A percentile compares a stretch with the other conserved stretches of the same genome.
Conservation (phyloP, 2,329 filamentous ascomycete species). For the Colletotrichum theobromicola region DNA sequence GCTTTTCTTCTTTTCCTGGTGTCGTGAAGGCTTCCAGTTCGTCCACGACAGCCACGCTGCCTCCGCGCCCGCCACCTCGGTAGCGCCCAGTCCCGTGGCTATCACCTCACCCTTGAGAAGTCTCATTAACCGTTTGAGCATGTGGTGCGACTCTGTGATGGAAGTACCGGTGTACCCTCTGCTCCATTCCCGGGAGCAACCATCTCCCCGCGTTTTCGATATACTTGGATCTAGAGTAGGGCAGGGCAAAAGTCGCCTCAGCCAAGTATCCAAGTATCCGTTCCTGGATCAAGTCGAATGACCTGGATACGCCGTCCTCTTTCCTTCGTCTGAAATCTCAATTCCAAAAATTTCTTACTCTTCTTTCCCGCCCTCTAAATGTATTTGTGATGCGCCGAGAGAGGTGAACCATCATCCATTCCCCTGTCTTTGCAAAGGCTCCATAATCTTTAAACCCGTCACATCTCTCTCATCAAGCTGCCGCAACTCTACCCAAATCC, state of each 20-base stretch:
- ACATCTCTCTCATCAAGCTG: not conserved
- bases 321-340: not conserved
- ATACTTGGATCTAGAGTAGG: not conserved
- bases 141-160: not conserved
- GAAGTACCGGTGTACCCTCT: not conserved
- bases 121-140: not conserved
- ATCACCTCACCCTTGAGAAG: not conserved
- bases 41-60: slow-evolving; percentile 1
- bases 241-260: slow-evolving; percentile 7
- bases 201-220: not conserved
- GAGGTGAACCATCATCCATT: not conserved
- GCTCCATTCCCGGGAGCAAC: not conserved
- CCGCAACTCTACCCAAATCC: not conserved
- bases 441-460: not conserved
- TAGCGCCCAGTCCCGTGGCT: not conserved
- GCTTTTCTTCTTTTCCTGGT: not conserved
- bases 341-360: not conserved
- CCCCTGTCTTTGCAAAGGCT: not conserved
- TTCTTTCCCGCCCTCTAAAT: not conserved
- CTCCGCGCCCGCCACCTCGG: not conserved
- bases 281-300: not conserved
- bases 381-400: not conserved
- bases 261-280: not conserved
- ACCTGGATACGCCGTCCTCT: not conserved
- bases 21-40: slow-evolving; percentile 5